Percentiles rank a stretch among this genome's conserved stretches.
Conservation (phyloP, 306 rosid species). For the Prunus kanzakura region DNA sequence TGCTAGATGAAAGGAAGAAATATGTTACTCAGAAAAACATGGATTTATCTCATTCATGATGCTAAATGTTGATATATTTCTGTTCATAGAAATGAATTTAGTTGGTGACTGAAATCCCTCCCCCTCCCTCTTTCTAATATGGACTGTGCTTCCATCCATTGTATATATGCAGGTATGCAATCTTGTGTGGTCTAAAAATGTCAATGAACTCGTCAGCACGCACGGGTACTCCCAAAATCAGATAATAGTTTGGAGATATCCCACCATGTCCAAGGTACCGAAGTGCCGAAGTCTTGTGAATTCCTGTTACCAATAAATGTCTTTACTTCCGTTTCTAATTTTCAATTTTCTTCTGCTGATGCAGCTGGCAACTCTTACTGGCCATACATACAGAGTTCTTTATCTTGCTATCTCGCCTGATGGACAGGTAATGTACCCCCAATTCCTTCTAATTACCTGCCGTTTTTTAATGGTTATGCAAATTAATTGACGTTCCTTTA, state of each 20-base stretch:
- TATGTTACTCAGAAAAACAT: not conserved
- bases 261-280: constrained; percentile 90
- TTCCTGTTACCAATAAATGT: not conserved
- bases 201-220: constrained; percentile 95
- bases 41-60: not conserved
- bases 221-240: constrained; percentile 99
- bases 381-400: constrained; percentile 91
- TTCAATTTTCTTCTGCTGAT: constrained; percentile 20
- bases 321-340: not conserved
- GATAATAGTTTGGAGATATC: constrained; percentile 97
- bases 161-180: constrained; percentile 77
- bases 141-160: constrained; percentile 16
- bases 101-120: not conserved
- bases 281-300: not conserved
- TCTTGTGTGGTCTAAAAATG: constrained; percentile 99
- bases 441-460: not conserved
- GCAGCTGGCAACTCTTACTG: constrained; percentile 93
- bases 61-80: not conserved
- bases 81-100: not conserved
- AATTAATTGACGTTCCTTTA: not conserved
- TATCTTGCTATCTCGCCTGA: constrained; percentile 98
- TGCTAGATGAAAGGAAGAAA: not conserved
- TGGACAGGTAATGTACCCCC: constrained; percentile 69
- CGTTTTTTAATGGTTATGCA: not conserved
- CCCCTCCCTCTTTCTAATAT: not conserved